phyloP scores from a whole-genome alignment of 306 rosid species.

The barrel medic (Medicago truncatula) region DNA sequence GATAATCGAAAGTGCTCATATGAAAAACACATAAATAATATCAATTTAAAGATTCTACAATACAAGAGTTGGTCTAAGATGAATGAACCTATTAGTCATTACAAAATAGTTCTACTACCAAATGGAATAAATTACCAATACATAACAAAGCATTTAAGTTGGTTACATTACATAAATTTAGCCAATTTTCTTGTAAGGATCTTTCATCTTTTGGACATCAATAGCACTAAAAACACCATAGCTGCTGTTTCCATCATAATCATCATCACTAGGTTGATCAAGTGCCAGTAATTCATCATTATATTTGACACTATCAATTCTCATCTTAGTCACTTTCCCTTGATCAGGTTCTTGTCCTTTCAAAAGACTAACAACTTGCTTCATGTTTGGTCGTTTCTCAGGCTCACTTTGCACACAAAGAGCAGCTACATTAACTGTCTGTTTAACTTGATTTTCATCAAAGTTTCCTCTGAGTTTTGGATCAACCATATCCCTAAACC shows the following conservation, averaged over 20 bases:
- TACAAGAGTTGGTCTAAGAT: neutral
- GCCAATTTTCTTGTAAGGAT: slow-evolving; percentile 50
- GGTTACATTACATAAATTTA: slow-evolving; percentile 12
- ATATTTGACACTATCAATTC: slow-evolving; percentile 59
- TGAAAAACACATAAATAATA: slow-evolving; percentile 8
- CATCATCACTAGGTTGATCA: slow-evolving; percentile 54
- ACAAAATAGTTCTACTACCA: slow-evolving; percentile 7
- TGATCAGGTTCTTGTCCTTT: slow-evolving; percentile 59
- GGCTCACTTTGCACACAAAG: slow-evolving; percentile 71
- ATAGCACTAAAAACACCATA: slow-evolving; percentile 83
- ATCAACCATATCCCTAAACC: slow-evolving; percentile 66
- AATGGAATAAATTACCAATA: slow-evolving; percentile 24
- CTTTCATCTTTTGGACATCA: slow-evolving; percentile 62
- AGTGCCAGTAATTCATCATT: slow-evolving; percentile 55
- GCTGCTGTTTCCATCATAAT: slow-evolving; percentile 54
- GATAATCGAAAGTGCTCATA: neutral
- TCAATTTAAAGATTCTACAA: slow-evolving; percentile 6
- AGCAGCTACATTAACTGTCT: slow-evolving; percentile 64
- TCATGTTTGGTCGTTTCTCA: slow-evolving; percentile 71
- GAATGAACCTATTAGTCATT: slow-evolving; percentile 36
- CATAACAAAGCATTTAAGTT: slow-evolving; percentile 18
- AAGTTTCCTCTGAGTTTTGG: slow-evolving; percentile 68
- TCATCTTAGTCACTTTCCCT: slow-evolving; percentile 43
- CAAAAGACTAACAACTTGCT: slow-evolving; percentile 67
- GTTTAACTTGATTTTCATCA: slow-evolving; percentile 68